Conservation (phyloP, 1,284 basidiomycete genomes). For the Pseudozyma tsukubaensis region DNA sequence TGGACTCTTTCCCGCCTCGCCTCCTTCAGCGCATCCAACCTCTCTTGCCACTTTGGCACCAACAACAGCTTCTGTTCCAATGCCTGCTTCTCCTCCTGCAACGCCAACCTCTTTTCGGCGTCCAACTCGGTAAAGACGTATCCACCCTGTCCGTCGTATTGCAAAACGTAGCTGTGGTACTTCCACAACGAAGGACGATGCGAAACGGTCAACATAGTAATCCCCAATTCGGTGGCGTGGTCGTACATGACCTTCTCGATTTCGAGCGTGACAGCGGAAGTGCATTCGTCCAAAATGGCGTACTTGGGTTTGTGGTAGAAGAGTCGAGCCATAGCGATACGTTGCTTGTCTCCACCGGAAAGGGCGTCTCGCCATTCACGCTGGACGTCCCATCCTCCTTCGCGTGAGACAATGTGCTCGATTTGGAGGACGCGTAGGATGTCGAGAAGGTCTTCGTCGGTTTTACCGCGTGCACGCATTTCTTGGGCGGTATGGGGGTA, state of each 20-base stretch:
- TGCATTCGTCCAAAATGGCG: slow-evolving; percentile 95
- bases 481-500: slow-evolving; percentile 80
- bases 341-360: slow-evolving; percentile 79
- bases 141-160: slow-evolving; percentile 72
- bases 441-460: slow-evolving; percentile 79
- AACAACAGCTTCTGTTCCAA: slow-evolving; percentile 68
- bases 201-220: slow-evolving; percentile 69
- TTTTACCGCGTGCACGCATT: slow-evolving; percentile 62
- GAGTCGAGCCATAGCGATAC: slow-evolving; percentile 94
- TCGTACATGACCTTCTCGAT: slow-evolving; percentile 97
- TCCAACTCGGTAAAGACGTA: slow-evolving; percentile 86
- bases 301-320: slow-evolving; percentile 98
- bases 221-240: slow-evolving; percentile 77
- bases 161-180: slow-evolving; percentile 88
- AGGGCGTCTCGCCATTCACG: slow-evolving; percentile 93
- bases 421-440: slow-evolving; percentile 87
- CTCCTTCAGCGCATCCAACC: slow-evolving; percentile 78
- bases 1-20: slow-evolving; percentile 42
- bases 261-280: slow-evolving; percentile 89
- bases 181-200: slow-evolving; percentile 86
- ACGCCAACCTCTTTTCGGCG: slow-evolving; percentile 86
- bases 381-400: slow-evolving; percentile 90
- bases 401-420: slow-evolving; percentile 88
- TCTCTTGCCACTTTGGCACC: slow-evolving; percentile 82
- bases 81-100: slow-evolving; percentile 87